These are phyloP conservation scores for Abrus precatorius DNA, from an alignment of 306 rosid genomes.

Conservation along the genomic window DNA sequence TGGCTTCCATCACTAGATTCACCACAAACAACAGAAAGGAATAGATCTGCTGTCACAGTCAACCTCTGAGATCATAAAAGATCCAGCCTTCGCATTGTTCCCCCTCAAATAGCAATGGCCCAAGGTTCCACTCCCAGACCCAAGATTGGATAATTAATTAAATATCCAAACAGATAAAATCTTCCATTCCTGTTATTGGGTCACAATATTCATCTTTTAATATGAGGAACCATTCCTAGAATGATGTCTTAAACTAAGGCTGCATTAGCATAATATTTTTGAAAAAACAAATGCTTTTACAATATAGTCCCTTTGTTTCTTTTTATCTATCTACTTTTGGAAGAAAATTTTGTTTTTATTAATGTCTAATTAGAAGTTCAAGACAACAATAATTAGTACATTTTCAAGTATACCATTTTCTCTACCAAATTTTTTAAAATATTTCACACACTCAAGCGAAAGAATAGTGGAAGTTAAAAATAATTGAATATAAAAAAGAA, in stretches of 20 bases:
- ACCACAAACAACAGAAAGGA: neutral
- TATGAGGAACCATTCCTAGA: neutral
- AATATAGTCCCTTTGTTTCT: neutral
- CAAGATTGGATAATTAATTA: neutral
- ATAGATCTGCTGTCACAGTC: constrained; percentile 1
- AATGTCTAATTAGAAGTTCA: neutral
- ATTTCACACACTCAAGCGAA: neutral
- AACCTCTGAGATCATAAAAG: neutral
- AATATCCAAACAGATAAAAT: constrained; percentile 12
- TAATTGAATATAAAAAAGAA: no score
- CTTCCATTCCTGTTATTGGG: neutral
- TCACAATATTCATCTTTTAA: constrained; percentile 13
- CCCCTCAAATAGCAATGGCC: constrained; percentile 26
- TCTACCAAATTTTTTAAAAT: neutral
- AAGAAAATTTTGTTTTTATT: neutral
- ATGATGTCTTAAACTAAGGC: constrained; percentile 1
- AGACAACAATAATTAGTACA: neutral
- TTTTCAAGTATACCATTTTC: neutral
- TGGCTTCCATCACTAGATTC: neutral
- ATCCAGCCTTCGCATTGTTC: constrained; percentile 4
- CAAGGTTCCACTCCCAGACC: neutral
- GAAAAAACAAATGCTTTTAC: neutral
- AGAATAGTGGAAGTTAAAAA: neutral
- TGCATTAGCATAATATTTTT: neutral
- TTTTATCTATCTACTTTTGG: neutral